Base-by-base conservation (phyloP, 2,329 filamentous ascomycete genomes). In the Achaetomium macrosporum region DNA sequence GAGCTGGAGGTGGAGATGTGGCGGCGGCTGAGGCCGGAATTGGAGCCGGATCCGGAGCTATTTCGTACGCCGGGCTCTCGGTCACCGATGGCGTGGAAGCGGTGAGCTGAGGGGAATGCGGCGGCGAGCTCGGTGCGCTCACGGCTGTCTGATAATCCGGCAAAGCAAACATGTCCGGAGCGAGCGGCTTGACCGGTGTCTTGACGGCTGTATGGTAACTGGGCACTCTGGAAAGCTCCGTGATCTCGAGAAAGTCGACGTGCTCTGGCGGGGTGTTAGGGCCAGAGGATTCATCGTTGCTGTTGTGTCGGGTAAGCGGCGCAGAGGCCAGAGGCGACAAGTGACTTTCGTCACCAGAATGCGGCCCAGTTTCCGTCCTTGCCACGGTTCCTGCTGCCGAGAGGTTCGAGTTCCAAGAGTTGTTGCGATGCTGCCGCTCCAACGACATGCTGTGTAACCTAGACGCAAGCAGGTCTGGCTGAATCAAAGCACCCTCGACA, bases 191-290 rank as follows among this genome's bases (percentile, higher is more conserved):
- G 15, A 82, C 78, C 5, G 83, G 81, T 0, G 83, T 81, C 57
- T 80, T 81, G 25, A 90, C 81, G 0, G 87, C 87, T 1, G 87
- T 90, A 15, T 79, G 78, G 66, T 91, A 91, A 52, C 87, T 90
- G 1, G 87, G 87, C 2, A 91, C 87, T 59, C 86, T 86, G 65
- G 77, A 86, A 40, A 90, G 71, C 58, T 83, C 79, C 44, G 79
- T 77, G 59, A 88, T 70, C 57, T 87, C 82, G 16, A 76, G 71
- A 44, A 76, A 74, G 55, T 84, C 78, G 45, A 76, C 62, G 57
- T 83, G 78, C 59, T 83, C 77, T 4, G 77, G 76, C 7, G 77
- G 76, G 8, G 80, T 82, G 57, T 76, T 74, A 51, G 76, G 72
- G 5, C 76, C 76, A 15, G 78, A 79, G 5, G 69, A 67, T 10